A percentile compares a stretch with the other conserved stretches of the same genome.
phyloP scores from a whole-genome alignment of 768 basidiomycete genomes.

The Tulasnella sp. region DNA sequence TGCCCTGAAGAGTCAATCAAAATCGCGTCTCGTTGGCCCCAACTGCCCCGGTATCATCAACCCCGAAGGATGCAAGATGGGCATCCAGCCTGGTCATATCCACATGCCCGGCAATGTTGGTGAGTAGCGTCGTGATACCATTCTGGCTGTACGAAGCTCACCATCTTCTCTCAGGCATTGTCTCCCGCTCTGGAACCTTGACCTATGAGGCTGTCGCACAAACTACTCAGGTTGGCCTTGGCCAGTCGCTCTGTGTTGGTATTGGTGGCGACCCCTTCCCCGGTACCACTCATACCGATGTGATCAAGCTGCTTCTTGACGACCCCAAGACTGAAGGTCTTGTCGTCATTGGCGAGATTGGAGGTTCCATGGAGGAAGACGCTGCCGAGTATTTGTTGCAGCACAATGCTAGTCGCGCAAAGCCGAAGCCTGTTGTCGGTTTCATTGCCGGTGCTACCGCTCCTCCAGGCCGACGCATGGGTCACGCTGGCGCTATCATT shows the following conservation, averaged over 20 bases:
- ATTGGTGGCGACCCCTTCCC: conserved; percentile 98
- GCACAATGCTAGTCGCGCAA: conserved; percentile 81
- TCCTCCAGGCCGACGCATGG: conserved; percentile 97
- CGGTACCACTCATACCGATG: conserved; percentile 92
- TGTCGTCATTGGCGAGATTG: conserved; percentile 97
- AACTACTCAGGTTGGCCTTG: conserved; percentile 91
- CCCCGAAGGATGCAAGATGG: conserved; percentile 97
- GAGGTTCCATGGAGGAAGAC: conserved; percentile 98
- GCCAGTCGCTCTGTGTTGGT: conserved; percentile 93
- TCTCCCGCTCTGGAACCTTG: conserved; percentile 90
- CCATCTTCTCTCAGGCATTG: conserved; percentile 58
- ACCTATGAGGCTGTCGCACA: conserved; percentile 99
- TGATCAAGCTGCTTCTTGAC: conserved; percentile 91
- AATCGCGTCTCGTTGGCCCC: conserved; percentile 93
- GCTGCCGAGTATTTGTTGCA: conserved; percentile 92
- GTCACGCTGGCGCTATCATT: conserved; percentile 97
- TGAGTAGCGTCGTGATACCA: conserved; percentile 37
- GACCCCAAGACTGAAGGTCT: conserved; percentile 94
- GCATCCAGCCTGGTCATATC: conserved; percentile 96
- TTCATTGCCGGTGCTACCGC: conserved; percentile 99
- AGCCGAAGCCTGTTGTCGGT: conserved; percentile 93
- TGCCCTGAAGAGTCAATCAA: conserved; percentile 89
- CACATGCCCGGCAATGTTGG: conserved; percentile 96
- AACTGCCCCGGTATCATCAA: conserved; percentile 99
- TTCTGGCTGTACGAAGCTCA: background rate